These are phyloP conservation scores for Gossypium herbaceum DNA, from an alignment of 345 rosid species.

Conservation along the genomic window DNA sequence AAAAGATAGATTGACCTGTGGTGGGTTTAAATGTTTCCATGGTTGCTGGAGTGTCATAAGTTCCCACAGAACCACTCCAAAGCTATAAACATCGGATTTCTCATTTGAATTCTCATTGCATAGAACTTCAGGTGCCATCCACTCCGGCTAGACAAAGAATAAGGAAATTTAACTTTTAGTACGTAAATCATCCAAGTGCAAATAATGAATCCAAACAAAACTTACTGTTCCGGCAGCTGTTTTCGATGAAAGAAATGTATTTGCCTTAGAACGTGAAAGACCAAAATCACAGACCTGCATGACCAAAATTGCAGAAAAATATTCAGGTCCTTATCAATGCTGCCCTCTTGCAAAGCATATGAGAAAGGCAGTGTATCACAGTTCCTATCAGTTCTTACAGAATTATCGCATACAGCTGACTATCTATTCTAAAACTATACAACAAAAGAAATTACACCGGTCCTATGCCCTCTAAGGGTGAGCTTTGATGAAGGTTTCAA, in stretches of 20 bases:
- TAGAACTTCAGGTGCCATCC: conserved; percentile 68
- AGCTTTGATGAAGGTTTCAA: background rate
- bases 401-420: conserved; percentile 1
- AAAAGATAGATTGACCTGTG: conserved; percentile 37
- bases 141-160: conserved; percentile 40
- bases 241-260: conserved; percentile 50
- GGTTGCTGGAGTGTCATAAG: conserved; percentile 51
- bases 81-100: conserved; percentile 54
- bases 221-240: conserved; percentile 59
- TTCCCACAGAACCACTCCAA: conserved; percentile 59
- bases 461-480: background rate
- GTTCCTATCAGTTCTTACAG: background rate
- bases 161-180: background rate
- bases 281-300: conserved; percentile 57
- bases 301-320: background rate
- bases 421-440: background rate
- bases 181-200: background rate
- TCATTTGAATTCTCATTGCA: conserved; percentile 52
- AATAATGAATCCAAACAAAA: conserved; percentile 10
- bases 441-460: background rate
- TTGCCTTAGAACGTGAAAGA: conserved; percentile 52
- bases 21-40: conserved; percentile 40
- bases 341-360: background rate
- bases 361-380: conserved; percentile 3
- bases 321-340: background rate